Conservation (phyloP, 805 yeast genomes). For the Saccharomyces mikatae region DNA sequence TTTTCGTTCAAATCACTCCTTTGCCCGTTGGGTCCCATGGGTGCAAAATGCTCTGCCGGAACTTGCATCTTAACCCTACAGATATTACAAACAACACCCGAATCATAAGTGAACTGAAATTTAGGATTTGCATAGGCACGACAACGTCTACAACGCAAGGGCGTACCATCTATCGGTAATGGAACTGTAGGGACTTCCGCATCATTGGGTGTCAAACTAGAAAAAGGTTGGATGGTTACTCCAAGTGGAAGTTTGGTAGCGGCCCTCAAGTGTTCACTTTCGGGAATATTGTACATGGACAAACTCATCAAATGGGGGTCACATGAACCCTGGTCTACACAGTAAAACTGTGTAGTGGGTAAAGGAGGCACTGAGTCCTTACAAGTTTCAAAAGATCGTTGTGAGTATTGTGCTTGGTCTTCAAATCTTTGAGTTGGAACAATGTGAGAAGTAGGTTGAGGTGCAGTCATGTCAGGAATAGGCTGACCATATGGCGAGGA, state of each 20-base stretch:
- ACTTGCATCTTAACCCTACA: conserved; percentile 70
- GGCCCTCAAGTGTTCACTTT: conserved; percentile 56
- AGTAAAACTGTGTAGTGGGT: conserved; percentile 61
- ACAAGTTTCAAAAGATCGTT: conserved; percentile 55
- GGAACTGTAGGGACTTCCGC: conserved; percentile 34
- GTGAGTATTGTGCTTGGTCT: conserved; percentile 31
- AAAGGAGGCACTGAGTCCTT: conserved; percentile 77
- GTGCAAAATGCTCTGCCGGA: conserved; percentile 58
- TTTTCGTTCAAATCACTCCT: conserved; percentile 50
- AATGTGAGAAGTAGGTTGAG: conserved; percentile 19
- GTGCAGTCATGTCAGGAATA: neutral
- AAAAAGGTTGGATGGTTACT: conserved; percentile 76
- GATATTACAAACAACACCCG: conserved; percentile 71
- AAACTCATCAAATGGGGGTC: conserved; percentile 72
- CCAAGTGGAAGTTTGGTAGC: conserved; percentile 77
- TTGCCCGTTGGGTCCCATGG: conserved; percentile 48
- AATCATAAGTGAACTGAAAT: conserved; percentile 54
- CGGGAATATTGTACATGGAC: conserved; percentile 78
- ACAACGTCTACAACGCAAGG: conserved; percentile 88
- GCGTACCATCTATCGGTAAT: conserved; percentile 29
- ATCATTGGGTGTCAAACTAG: conserved; percentile 41
- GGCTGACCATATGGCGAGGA: conserved; percentile 3
- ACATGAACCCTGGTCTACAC: conserved; percentile 77
- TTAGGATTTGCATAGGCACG: conserved; percentile 83
- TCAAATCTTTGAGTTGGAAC: conserved; percentile 30